phyloP scores from a whole-genome alignment of 768 basidiomycete genomes.

The Brasilioporus rufonigricans region DNA sequence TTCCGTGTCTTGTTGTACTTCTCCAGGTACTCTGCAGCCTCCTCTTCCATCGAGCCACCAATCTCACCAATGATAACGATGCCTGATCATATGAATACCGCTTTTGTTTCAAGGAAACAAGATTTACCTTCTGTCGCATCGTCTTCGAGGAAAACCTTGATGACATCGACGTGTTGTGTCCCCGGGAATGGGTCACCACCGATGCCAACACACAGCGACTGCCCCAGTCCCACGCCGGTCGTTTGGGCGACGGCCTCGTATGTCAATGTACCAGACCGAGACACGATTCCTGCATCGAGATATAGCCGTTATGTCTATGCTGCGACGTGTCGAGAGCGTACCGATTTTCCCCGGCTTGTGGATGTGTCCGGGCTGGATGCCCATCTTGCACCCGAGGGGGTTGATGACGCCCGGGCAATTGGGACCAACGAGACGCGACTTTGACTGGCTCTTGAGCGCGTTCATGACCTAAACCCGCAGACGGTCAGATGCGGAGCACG shows the following conservation, averaged over 20 bases:
- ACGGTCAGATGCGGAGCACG: background rate
- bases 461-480: constrained; percentile 68
- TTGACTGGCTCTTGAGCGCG: constrained; percentile 90
- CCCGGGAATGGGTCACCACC: constrained; percentile 98
- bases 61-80: constrained; percentile 99
- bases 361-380: constrained; percentile 97
- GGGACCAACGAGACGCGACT: constrained; percentile 94
- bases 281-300: constrained; percentile 71
- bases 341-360: constrained; percentile 96
- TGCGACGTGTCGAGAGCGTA: constrained; percentile 31
- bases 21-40: constrained; percentile 95
- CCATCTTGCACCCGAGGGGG: constrained; percentile 98
- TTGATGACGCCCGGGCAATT: constrained; percentile 99
- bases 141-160: constrained; percentile 96
- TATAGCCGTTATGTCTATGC: background rate
- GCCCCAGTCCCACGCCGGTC: constrained; percentile 92
- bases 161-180: constrained; percentile 91
- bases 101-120: background rate
- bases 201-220: constrained; percentile 95
- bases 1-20: constrained; percentile 85
- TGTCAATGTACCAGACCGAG: constrained; percentile 92
- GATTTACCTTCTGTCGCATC: constrained; percentile 83
- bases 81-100: constrained; percentile 43
- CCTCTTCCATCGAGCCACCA: constrained; percentile 99
- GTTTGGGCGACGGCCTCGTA: constrained; percentile 99